phyloP scores from a whole-genome alignment of 2,329 filamentous ascomycete genomes.

The Aspergillus fumigatiaffinis region DNA sequence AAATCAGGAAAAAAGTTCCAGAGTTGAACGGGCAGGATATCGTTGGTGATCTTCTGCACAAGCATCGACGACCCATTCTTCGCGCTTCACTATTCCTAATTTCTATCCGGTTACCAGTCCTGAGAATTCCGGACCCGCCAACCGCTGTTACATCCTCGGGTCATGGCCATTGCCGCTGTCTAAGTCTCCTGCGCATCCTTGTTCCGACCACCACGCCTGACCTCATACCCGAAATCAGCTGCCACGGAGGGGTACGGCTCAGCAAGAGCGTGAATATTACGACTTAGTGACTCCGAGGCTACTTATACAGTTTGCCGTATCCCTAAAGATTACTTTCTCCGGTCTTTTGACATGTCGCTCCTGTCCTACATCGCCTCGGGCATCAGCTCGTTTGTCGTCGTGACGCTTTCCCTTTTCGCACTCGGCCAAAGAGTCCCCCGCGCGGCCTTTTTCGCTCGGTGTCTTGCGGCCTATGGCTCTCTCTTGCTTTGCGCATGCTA shows the following conservation, averaged over 20 bases:
- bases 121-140: not conserved
- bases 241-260: not conserved
- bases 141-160: not conserved
- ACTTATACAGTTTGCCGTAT: constrained; percentile 6
- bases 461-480: constrained; percentile 44
- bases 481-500: constrained; percentile 57
- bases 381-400: constrained; percentile 61
- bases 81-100: not conserved
- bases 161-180: constrained; percentile 1
- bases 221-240: not conserved
- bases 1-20: constrained; percentile 1
- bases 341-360: constrained; percentile 52
- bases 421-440: constrained; percentile 41
- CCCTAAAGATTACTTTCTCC: constrained; percentile 1
- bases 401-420: constrained; percentile 50
- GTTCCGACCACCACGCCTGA: not conserved
- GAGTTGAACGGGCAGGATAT: not conserved
- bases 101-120: not conserved
- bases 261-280: not conserved
- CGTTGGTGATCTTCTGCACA: too few species aligned
- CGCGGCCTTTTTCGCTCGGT: constrained; percentile 45
- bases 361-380: constrained; percentile 56
- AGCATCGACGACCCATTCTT: not conserved
- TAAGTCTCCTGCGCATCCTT: not conserved
- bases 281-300: constrained; percentile 4